Evolutionary conservation across 208 protist species (phyloP).

Genomic region (Crithidia brevicula): DNA sequence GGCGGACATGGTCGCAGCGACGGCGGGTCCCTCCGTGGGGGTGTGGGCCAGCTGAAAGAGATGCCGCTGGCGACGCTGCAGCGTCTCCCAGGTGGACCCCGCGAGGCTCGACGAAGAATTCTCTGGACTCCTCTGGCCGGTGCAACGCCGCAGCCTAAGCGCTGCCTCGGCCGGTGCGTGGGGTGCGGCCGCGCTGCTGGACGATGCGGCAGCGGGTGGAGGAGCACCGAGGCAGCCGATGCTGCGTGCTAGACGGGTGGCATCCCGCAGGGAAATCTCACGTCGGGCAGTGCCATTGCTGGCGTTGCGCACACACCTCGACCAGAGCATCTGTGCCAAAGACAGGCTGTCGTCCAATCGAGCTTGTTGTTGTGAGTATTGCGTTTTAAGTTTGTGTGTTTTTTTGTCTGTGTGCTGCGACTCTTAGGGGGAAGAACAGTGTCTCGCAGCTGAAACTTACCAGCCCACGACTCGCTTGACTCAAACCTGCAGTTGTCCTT

Average conservation of each 20-base stretch:
- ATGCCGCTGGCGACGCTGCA: slow-evolving; percentile 13
- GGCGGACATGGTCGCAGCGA: slow-evolving; percentile 5
- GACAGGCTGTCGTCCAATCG: too few relatives aligned
- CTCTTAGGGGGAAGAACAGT: not conserved
- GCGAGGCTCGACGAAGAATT: not conserved
- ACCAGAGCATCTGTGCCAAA: not conserved
- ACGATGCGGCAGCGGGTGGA: not conserved
- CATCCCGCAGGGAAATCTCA: slow-evolving; percentile 12
- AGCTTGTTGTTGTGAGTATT: not conserved
- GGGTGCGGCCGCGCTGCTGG: not conserved
- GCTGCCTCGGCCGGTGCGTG: not conserved
- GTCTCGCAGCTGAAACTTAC: too few relatives aligned
- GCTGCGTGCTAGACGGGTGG: not conserved
- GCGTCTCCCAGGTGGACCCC: slow-evolving; percentile 1
- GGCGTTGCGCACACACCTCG: not conserved
- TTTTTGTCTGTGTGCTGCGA: not conserved
- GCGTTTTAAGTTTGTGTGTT: not conserved
- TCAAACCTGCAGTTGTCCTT: too few relatives aligned
- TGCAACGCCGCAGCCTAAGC: slow-evolving; percentile 8
- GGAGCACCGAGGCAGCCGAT: slow-evolving; percentile 8
- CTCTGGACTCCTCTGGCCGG: not conserved
- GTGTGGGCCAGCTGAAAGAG: slow-evolving; percentile 25
- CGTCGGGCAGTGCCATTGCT: not conserved
- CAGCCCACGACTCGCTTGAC: too few relatives aligned
- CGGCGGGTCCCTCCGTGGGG: not conserved